Evolutionary conservation across 192 early-diverging fungal species (phyloP).

Genomic region (Backusella sp.): DNA sequence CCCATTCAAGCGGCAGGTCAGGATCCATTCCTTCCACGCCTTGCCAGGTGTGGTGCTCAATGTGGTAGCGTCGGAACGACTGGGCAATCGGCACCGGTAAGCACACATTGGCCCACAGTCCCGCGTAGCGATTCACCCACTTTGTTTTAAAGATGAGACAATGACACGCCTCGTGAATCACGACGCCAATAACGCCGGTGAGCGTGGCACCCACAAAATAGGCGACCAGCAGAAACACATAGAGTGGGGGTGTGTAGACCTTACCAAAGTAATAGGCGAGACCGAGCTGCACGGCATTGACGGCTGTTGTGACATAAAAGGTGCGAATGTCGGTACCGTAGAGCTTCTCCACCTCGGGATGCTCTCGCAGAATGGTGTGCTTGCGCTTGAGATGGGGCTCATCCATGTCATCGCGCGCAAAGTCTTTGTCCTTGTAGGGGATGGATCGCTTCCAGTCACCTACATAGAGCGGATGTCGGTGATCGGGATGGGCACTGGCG

Average conservation of each 20-base stretch:
- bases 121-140: constrained; percentile 79
- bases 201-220: constrained; percentile 85
- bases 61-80: constrained; percentile 85
- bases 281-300: constrained; percentile 69
- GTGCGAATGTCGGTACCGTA: constrained; percentile 84
- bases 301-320: constrained; percentile 63
- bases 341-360: constrained; percentile 87
- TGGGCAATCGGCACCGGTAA: constrained; percentile 78
- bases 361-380: constrained; percentile 78
- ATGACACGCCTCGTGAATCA: constrained; percentile 94
- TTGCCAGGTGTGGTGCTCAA: constrained; percentile 98
- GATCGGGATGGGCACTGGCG: constrained; percentile 42
- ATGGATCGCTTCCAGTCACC: constrained; percentile 84
- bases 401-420: constrained; percentile 85
- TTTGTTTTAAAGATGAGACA: constrained; percentile 72
- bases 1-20: constrained; percentile 88
- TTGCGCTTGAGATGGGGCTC: constrained; percentile 94
- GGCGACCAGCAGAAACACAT: constrained; percentile 63
- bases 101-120: constrained; percentile 82
- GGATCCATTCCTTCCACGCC: constrained; percentile 92
- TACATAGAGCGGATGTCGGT: constrained; percentile 74
- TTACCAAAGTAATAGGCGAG: constrained; percentile 79
- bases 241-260: constrained; percentile 54
- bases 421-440: constrained; percentile 66
- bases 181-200: constrained; percentile 76